A percentile compares a stretch with the other conserved stretches of the same genome.
phyloP scores from a whole-genome alignment of 2,329 filamentous ascomycete species.

The Salinomyces thailandicus region DNA sequence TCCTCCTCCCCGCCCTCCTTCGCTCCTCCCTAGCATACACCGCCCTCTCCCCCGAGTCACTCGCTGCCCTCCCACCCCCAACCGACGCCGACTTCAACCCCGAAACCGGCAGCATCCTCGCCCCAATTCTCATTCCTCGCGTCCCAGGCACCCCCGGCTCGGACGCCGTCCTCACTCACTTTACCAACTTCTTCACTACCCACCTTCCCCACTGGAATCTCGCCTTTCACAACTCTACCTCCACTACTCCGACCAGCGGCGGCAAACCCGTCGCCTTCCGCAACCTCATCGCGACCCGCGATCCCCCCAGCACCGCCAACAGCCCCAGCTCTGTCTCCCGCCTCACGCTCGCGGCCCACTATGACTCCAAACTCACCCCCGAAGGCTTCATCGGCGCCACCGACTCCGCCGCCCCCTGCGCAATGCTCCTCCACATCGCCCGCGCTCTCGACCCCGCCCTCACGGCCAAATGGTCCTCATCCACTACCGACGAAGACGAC shows the following conservation, averaged over 20 bases:
- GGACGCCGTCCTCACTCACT: constrained; percentile 62
- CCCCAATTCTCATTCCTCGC: constrained; percentile 77
- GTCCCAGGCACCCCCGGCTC: constrained; percentile 80
- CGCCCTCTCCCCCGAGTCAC: constrained; percentile 61
- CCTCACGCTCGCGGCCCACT: constrained; percentile 84
- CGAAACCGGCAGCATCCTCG: constrained; percentile 60
- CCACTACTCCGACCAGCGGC: constrained; percentile 66
- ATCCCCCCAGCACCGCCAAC: constrained; percentile 65
- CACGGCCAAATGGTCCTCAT: constrained; percentile 59
- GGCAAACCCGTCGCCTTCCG: constrained; percentile 65
- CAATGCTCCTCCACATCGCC: constrained; percentile 81
- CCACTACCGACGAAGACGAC: constrained; percentile 50
- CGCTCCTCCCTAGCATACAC: constrained; percentile 40
- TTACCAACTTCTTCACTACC: constrained; percentile 67
- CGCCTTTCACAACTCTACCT: constrained; percentile 81
- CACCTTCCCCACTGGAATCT: constrained; percentile 70
- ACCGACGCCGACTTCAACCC: constrained; percentile 59
- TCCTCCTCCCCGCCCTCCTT: constrained; percentile 23
- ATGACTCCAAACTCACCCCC: constrained; percentile 73
- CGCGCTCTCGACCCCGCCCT: constrained; percentile 69
- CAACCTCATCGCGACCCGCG: constrained; percentile 76
- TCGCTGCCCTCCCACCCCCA: constrained; percentile 61
- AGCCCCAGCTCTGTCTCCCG: constrained; percentile 60
- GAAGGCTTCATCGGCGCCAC: constrained; percentile 85
- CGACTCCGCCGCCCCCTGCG: constrained; percentile 89